Percentiles rank a stretch among this genome's conserved stretches.
Conservation (phyloP, 768 basidiomycete genomes). For the Suillus subalutaceus region DNA sequence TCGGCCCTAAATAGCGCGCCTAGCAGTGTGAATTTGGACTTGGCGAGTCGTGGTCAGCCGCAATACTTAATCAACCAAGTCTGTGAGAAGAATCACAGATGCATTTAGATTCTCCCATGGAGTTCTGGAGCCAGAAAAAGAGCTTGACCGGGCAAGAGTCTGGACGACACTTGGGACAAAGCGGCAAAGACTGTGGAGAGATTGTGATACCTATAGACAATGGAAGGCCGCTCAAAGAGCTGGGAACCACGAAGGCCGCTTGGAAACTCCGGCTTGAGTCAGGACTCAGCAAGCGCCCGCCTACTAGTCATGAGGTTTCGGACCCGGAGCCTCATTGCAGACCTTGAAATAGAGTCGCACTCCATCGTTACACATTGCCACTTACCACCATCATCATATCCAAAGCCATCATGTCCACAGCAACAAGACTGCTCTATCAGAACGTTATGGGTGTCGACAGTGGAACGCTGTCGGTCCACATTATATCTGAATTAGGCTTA, state of each 20-base stretch:
- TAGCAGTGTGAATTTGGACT: not conserved
- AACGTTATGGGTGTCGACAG: conserved; percentile 29
- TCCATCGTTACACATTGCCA: conserved; percentile 2
- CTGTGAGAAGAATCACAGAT: not conserved
- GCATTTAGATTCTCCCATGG: not conserved
- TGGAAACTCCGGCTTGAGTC: not conserved
- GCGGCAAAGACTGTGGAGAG: not conserved
- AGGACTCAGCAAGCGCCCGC: not conserved
- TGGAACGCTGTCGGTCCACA: conserved; percentile 21
- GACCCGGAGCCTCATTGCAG: not conserved
- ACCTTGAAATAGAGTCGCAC: not conserved
- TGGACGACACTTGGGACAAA: not conserved
- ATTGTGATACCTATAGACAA: not conserved
- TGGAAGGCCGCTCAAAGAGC: not conserved
- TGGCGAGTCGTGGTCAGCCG: not conserved
- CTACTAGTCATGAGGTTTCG: not conserved
- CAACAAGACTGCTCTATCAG: conserved; percentile 27
- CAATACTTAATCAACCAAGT: not conserved
- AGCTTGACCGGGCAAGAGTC: not conserved
- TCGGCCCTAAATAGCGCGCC: not conserved
- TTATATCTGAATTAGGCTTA: conserved; percentile 23
- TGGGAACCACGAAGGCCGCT: not conserved
- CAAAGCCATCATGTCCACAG: conserved; percentile 12
- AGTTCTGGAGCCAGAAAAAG: not conserved
- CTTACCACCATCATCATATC: not conserved